Percentiles rank a stretch among this genome's conserved stretches.
phyloP scores from a whole-genome alignment of 2,329 filamentous ascomycete genomes.

The Chrysoporthe austroafricana region DNA sequence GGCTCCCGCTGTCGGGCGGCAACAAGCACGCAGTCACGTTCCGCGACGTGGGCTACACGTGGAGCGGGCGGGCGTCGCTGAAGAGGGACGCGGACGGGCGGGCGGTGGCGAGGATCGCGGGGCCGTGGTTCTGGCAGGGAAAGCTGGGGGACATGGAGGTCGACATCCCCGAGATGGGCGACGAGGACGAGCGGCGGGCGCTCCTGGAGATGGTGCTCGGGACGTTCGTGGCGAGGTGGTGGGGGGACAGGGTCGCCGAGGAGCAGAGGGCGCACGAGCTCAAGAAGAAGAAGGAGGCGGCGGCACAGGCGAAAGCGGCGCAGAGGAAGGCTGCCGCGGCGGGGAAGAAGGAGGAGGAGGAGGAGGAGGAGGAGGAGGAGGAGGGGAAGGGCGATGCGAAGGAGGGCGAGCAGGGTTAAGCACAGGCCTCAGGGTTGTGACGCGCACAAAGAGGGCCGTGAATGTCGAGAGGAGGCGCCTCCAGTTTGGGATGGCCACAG shows the following conservation, averaged over 20 bases:
- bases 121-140: constrained; percentile 25
- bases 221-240: constrained; percentile 26
- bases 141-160: constrained; percentile 27
- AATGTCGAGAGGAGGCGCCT: not conserved
- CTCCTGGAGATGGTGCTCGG: constrained; percentile 26
- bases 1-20: constrained; percentile 17
- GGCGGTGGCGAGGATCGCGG: constrained; percentile 20
- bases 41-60: constrained; percentile 23
- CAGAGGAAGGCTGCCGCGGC: constrained; percentile 15
- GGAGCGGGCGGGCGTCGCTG: constrained; percentile 25
- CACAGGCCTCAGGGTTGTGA: not conserved
- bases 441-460: not conserved
- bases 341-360: constrained; percentile 13
- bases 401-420: not conserved
- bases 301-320: constrained; percentile 17
- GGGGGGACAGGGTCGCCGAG: constrained; percentile 20
- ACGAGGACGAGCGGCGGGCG: constrained; percentile 22
- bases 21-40: constrained; percentile 25
- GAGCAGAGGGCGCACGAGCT: constrained; percentile 19
- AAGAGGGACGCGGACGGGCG: constrained; percentile 18
- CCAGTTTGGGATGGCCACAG: not conserved
- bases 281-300: constrained; percentile 17
- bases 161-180: constrained; percentile 20
- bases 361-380: not conserved
- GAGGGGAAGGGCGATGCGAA: not conserved